Evolutionary conservation across 2,329 filamentous ascomycete genomes (phyloP).

Genomic region (Claviceps spartinae): DNA sequence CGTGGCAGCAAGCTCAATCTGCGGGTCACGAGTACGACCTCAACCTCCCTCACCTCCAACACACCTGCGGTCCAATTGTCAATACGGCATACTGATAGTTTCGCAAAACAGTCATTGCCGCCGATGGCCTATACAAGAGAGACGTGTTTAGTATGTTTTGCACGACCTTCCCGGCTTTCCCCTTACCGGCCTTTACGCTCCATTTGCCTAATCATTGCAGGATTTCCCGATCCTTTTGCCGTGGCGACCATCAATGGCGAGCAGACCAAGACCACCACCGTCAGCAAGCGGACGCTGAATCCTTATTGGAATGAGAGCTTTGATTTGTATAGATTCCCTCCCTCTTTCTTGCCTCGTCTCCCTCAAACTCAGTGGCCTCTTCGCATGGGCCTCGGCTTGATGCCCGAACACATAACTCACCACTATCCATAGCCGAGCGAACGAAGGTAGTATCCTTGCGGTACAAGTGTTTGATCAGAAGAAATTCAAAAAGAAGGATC

Average conservation of each 20-base stretch:
- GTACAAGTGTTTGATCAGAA: constrained; percentile 99
- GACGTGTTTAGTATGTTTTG: constrained; percentile 85
- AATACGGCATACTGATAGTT: constrained; percentile 20
- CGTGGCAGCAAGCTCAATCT: constrained; percentile 63
- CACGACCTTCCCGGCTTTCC: not conserved
- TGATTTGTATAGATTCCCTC: constrained; percentile 61
- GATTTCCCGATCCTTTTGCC: constrained; percentile 94
- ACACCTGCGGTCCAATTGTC: not conserved
- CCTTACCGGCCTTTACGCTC: not conserved
- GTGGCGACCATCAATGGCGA: constrained; percentile 95
- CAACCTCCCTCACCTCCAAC: constrained; percentile 10
- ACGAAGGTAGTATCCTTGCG: constrained; percentile 89
- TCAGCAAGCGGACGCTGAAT: constrained; percentile 94
- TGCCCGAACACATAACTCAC: not conserved
- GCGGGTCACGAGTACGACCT: constrained; percentile 71
- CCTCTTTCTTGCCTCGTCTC: not conserved
- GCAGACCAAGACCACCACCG: constrained; percentile 94
- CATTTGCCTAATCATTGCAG: constrained; percentile 34
- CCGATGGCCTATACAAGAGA: constrained; percentile 95
- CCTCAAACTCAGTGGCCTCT: not conserved
- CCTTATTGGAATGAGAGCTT: constrained; percentile 99
- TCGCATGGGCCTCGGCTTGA: not conserved
- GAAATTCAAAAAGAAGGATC: constrained; percentile 99
- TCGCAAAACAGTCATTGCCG: constrained; percentile 68
- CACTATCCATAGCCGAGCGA: constrained; percentile 52